Conservation (phyloP, 73 alveolate genomes). For the Stentor roeselii region DNA sequence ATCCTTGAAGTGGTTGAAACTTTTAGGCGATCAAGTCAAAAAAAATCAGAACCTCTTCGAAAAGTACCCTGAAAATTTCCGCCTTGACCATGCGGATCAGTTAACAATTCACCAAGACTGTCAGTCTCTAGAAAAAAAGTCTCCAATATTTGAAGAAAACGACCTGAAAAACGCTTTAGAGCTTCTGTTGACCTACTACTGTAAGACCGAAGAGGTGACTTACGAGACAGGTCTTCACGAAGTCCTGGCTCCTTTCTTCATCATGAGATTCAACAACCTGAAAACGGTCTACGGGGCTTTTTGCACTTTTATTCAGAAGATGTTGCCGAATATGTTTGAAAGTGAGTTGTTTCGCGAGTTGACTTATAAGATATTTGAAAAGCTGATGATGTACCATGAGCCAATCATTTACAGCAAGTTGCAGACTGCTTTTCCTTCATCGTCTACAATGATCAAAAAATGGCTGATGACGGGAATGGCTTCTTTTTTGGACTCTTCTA, state of each 20-base stretch:
- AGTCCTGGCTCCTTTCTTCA: constrained; percentile 29
- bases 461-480: constrained; percentile 21
- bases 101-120: constrained; percentile 27
- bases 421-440: neutral
- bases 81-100: constrained; percentile 29
- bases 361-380: constrained; percentile 9
- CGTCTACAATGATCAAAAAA: neutral
- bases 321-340: constrained; percentile 18
- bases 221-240: constrained; percentile 28
- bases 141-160: constrained; percentile 9
- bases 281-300: constrained; percentile 27
- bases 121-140: constrained; percentile 2
- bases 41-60: constrained; percentile 11
- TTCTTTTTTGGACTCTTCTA: neutral
- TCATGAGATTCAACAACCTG: constrained; percentile 14
- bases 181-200: constrained; percentile 24
- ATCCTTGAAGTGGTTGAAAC: neutral
- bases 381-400: constrained; percentile 24
- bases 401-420: constrained; percentile 1
- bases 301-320: neutral
- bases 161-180: constrained; percentile 27
- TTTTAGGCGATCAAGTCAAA: constrained; percentile 14
- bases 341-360: neutral
- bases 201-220: neutral
- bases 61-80: constrained; percentile 3